Conservation (phyloP, 163 green algal species). For the Scenedesmus sp. region DNA sequence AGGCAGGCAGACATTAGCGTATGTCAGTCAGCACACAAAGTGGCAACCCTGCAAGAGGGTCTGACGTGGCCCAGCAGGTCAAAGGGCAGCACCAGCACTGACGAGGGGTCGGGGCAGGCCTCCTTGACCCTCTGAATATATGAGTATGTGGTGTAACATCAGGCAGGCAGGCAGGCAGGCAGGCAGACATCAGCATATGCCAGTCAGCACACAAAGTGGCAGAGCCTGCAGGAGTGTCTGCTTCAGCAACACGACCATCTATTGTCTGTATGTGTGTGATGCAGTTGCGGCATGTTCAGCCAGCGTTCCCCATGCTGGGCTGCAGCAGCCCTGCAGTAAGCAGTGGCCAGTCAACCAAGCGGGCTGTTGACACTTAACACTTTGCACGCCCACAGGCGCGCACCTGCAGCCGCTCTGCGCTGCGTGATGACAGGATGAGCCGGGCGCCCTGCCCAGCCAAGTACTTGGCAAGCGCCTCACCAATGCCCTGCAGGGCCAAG, state of each 20-base stretch:
- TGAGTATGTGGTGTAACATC: not conserved
- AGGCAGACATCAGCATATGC: not conserved
- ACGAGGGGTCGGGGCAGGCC: constrained; percentile 5
- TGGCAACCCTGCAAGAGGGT: not conserved
- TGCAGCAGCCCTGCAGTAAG: too few species aligned
- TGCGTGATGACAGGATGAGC: constrained; percentile 85
- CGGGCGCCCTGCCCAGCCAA: constrained; percentile 72
- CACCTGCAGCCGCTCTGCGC: constrained; percentile 69
- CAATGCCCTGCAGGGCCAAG: constrained; percentile 74
- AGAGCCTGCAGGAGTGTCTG: too few species aligned
- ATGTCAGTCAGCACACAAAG: not conserved
- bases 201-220: not conserved
- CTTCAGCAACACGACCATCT: not conserved
- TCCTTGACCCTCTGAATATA: constrained; percentile 52
- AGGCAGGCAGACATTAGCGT: not conserved
- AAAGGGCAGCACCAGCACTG: constrained; percentile 78
- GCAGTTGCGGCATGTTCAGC: not conserved
- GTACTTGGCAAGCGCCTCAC: constrained; percentile 69
- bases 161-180: not conserved
- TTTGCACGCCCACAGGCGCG: not conserved
- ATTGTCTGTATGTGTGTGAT: not conserved
- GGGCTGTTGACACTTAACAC: too few species aligned
- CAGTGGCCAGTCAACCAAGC: too few species aligned
- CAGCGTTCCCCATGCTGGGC: not conserved
- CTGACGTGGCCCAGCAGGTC: constrained; percentile 67